Percentiles rank a stretch among this genome's conserved stretches.
Conservation (phyloP, 176 grass and related monocot species). For the Carex littledalei region DNA sequence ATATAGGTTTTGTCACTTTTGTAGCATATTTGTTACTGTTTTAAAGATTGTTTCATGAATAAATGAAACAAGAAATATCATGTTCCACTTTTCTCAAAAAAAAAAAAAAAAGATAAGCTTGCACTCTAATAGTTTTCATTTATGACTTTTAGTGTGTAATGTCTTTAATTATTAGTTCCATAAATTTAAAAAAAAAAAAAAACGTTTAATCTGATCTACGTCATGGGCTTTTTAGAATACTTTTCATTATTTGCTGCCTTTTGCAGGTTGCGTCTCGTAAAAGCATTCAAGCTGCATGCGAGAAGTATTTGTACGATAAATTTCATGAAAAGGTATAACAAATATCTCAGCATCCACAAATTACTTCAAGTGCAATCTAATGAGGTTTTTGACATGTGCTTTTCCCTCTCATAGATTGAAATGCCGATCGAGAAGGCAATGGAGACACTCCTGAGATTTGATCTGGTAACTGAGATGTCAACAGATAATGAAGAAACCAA, state of each 20-base stretch:
- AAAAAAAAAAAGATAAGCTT: background rate
- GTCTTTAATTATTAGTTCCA: background rate
- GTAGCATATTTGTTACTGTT: background rate
- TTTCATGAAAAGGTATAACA: conserved; percentile 60
- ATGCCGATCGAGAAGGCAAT: conserved; percentile 89
- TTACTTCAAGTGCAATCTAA: background rate
- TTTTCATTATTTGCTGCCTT: background rate
- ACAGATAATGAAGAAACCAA: conserved; percentile 13
- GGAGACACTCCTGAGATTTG: conserved; percentile 65
- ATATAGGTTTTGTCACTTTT: background rate
- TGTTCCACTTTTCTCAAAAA: background rate
- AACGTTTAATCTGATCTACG: background rate
- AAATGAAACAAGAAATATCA: background rate
- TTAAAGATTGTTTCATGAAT: background rate
- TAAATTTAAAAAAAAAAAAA: background rate
- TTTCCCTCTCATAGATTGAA: conserved; percentile 55
- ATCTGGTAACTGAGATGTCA: conserved; percentile 52
- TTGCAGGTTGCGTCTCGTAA: conserved; percentile 47
- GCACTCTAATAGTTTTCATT: background rate
- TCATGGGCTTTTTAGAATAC: background rate
- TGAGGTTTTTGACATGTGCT: background rate
- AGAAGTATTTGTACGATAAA: conserved; percentile 71
- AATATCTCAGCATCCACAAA: background rate
- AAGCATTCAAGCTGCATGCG: conserved; percentile 58
- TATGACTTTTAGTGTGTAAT: background rate